phyloP scores from a whole-genome alignment of 805 yeast species.

The Candida endomychidarum region DNA sequence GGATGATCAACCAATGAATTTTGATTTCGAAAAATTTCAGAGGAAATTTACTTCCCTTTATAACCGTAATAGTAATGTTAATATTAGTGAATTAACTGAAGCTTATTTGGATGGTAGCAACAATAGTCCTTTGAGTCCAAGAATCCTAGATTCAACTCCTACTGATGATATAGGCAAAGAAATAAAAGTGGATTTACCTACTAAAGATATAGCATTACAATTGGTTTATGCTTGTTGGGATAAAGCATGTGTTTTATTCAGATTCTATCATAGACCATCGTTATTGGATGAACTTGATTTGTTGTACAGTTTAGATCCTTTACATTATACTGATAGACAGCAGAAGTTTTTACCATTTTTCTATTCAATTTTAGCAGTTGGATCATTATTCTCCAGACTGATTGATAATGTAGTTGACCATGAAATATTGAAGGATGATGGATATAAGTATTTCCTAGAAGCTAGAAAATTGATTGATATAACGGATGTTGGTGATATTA shows the following conservation, averaged over 20 bases:
- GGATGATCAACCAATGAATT: conserved; percentile 29
- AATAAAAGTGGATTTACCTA: conserved; percentile 68
- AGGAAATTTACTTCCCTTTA: conserved; percentile 23
- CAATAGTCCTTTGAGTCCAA: conserved; percentile 13
- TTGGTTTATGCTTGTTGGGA: conserved; percentile 79
- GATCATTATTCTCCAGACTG: conserved; percentile 67
- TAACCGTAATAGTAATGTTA: conserved; percentile 13
- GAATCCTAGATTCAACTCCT: conserved; percentile 8
- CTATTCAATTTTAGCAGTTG: conserved; percentile 86
- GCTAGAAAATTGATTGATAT: conserved; percentile 79
- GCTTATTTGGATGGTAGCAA: conserved; percentile 27
- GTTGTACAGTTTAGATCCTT: conserved; percentile 73
- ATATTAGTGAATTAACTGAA: conserved; percentile 29
- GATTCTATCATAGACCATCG: conserved; percentile 85
- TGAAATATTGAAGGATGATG: conserved; percentile 64
- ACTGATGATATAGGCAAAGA: conserved; percentile 37
- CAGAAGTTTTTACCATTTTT: conserved; percentile 75
- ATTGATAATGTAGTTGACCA: conserved; percentile 22
- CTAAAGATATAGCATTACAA: conserved; percentile 68
- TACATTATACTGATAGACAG: conserved; percentile 68
- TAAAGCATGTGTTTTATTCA: conserved; percentile 78
- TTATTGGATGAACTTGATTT: conserved; percentile 72
- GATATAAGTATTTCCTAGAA: conserved; percentile 75
- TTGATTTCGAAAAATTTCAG: conserved; percentile 37
- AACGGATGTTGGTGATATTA: conserved; percentile 78